phyloP scores from a whole-genome alignment of 805 yeast species.

The Candida peoriensis region DNA sequence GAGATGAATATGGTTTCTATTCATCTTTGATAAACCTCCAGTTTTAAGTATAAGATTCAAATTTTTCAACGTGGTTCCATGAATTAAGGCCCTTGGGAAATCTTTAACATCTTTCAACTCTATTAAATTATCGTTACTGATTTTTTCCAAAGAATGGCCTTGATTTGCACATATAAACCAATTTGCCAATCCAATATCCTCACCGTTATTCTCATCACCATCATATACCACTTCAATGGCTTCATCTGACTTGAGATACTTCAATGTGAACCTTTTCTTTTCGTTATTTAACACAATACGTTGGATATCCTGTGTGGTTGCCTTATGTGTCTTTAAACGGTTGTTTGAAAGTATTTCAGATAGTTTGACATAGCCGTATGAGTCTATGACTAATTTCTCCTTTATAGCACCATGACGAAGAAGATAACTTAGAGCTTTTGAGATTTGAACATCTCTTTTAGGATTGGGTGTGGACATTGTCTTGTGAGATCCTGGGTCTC shows the following conservation, averaged over 20 bases:
- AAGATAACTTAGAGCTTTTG: slow-evolving; percentile 70
- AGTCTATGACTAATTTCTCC: slow-evolving; percentile 60
- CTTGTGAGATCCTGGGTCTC: no score
- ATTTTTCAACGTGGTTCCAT: slow-evolving; percentile 64
- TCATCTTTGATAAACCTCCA: slow-evolving; percentile 64
- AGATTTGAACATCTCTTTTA: slow-evolving; percentile 49
- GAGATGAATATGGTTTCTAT: slow-evolving; percentile 81
- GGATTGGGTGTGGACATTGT: no score
- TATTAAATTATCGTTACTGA: slow-evolving; percentile 37
- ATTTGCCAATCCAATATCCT: no score
- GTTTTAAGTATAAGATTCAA: slow-evolving; percentile 41
- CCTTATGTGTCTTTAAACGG: slow-evolving; percentile 49
- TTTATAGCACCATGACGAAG: slow-evolving; percentile 82
- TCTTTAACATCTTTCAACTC: slow-evolving; percentile 32
- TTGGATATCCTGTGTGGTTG: slow-evolving; percentile 53
- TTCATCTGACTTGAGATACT: slow-evolving; percentile 18
- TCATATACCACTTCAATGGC: no score
- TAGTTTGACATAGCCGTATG: slow-evolving; percentile 60
- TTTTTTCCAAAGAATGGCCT: slow-evolving; percentile 69
- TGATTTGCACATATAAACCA: slow-evolving; percentile 86
- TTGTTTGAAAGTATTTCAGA: slow-evolving; percentile 49
- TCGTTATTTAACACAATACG: slow-evolving; percentile 59
- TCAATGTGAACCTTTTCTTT: slow-evolving; percentile 59
- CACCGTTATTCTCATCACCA: no score
- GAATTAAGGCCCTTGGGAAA: slow-evolving; percentile 56